Evolutionary conservation across 2,329 filamentous ascomycete species (phyloP).

Genomic region (Pseudocercospora eumusae): DNA sequence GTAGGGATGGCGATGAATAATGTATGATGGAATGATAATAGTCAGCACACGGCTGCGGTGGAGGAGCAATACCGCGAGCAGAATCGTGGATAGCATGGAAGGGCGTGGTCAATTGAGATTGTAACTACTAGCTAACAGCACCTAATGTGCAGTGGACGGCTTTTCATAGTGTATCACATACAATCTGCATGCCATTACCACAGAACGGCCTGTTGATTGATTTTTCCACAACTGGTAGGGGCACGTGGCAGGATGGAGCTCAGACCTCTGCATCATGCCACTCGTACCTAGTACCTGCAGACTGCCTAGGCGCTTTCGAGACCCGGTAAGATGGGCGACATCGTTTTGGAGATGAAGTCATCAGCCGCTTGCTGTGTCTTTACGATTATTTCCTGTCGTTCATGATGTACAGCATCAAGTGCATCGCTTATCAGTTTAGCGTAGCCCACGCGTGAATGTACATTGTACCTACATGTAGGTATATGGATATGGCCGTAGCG

Average conservation of each 20-base stretch:
- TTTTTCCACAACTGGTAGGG: background rate
- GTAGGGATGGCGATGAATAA: constrained; percentile 41
- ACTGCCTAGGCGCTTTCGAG: background rate
- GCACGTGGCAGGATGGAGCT: background rate
- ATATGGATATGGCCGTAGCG: background rate
- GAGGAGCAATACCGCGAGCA: constrained; percentile 8
- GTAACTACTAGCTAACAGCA: constrained; percentile 20
- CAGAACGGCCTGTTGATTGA: background rate
- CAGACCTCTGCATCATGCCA: constrained; percentile 14
- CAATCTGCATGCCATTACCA: constrained; percentile 13
- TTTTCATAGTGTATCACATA: constrained; percentile 23
- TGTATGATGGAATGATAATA: constrained; percentile 12
- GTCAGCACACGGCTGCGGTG: constrained; percentile 15
- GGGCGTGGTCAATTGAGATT: constrained; percentile 13
- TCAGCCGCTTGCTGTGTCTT: background rate
- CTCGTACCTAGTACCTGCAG: constrained; percentile 20
- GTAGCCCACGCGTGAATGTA: background rate
- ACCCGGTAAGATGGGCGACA: background rate
- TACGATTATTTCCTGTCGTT: background rate
- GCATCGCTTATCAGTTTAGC: background rate
- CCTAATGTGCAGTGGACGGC: constrained; percentile 9
- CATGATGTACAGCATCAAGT: background rate
- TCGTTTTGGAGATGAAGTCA: background rate
- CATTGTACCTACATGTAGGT: background rate
- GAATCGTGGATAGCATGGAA: constrained; percentile 6